Conservation (phyloP, 2,329 filamentous ascomycete genomes). For the Talaromyces verruculosus region DNA sequence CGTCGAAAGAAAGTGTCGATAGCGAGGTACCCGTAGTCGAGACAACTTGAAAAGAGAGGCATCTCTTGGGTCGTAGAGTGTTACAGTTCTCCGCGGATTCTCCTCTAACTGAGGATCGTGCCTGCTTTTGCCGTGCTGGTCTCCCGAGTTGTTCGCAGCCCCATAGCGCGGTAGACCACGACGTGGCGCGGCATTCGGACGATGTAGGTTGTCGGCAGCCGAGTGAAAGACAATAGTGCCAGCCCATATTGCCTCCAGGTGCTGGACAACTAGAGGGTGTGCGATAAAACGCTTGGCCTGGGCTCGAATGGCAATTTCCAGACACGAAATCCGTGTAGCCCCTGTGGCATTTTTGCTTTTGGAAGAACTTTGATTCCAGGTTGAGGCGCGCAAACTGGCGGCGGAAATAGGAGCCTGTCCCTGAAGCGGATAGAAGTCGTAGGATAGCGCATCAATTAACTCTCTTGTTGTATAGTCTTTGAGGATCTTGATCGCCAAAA, state of each 20-base stretch:
- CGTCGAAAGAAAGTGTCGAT: constrained; percentile 86
- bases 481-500: constrained; percentile 83
- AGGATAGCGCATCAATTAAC: constrained; percentile 89
- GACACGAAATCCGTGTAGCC: constrained; percentile 77
- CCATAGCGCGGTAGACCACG: constrained; percentile 30
- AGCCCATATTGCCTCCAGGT: constrained; percentile 96
- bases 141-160: constrained; percentile 21
- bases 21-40: constrained; percentile 83
- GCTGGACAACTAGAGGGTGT: constrained; percentile 87
- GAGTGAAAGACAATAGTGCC: constrained; percentile 94
- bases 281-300: constrained; percentile 90
- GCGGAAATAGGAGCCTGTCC: constrained; percentile 60
- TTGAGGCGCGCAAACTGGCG: constrained; percentile 35
- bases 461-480: constrained; percentile 88
- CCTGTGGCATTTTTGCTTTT: constrained; percentile 53
- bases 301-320: constrained; percentile 89
- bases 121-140: constrained; percentile 7
- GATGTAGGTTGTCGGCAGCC: constrained; percentile 79
- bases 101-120: constrained; percentile 18
- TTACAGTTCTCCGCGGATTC: constrained; percentile 66
- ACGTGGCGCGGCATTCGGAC: constrained; percentile 47
- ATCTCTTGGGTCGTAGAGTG: constrained; percentile 84
- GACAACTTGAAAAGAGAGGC: constrained; percentile 91
- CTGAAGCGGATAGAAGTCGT: constrained; percentile 91
- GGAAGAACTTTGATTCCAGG: constrained; percentile 34